These are phyloP conservation scores for Monilinia fructicola DNA, from an alignment of 2,329 filamentous ascomycete species.

Conservation along the genomic window DNA sequence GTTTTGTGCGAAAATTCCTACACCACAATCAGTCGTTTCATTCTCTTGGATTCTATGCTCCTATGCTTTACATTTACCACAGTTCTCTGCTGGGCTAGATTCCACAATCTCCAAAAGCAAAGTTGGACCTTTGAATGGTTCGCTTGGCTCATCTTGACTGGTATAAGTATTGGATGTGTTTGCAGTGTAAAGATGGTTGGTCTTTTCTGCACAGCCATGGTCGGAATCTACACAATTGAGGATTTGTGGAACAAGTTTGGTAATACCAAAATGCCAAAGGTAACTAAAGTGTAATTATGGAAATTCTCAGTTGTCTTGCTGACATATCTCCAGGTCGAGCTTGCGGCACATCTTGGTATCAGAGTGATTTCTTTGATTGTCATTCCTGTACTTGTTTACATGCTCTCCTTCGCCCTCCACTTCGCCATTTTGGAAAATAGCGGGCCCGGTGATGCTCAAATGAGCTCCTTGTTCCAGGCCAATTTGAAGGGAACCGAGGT, in stretches of 20 bases:
- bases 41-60: conserved; percentile 97
- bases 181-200: conserved; percentile 99
- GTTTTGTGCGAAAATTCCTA: conserved; percentile 99
- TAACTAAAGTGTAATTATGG: conserved; percentile 42
- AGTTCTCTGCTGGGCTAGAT: conserved; percentile 94
- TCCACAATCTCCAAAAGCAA: conserved; percentile 82
- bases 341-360: conserved; percentile 75
- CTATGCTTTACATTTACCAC: conserved; percentile 98
- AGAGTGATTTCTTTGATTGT: conserved; percentile 85
- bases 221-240: conserved; percentile 92
- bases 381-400: conserved; percentile 86
- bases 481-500: conserved; percentile 93
- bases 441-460: conserved; percentile 97
- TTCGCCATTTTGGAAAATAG: conserved; percentile 92
- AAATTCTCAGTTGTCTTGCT: conserved; percentile 16
- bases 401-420: conserved; percentile 92
- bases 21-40: conserved; percentile 97
- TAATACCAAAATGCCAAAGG: conserved; percentile 84
- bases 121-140: conserved; percentile 93
- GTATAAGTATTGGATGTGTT: conserved; percentile 94
- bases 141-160: conserved; percentile 89
- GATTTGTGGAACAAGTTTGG: conserved; percentile 99
- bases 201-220: conserved; percentile 90
- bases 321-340: conserved; percentile 49
- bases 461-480: conserved; percentile 98